Conservation (phyloP, 2,329 filamentous ascomycete genomes). For the Taxawa tesnikishii region DNA sequence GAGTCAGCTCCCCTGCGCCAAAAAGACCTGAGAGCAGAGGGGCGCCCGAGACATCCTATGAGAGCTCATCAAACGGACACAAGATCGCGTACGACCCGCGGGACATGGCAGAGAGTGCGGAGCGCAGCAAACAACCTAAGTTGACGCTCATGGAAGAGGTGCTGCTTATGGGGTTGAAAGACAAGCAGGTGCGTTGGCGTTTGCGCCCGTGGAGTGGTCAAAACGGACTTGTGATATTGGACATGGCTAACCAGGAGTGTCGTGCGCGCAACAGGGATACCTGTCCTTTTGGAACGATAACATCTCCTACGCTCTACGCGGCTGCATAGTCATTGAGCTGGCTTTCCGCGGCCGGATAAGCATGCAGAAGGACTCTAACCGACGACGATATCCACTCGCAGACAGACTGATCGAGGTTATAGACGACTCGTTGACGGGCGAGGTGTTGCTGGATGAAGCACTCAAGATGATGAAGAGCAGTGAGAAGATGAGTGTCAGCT, state of each 20-base stretch:
- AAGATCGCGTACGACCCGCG: slow-evolving; percentile 96
- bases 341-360: slow-evolving; percentile 91
- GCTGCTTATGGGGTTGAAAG: slow-evolving; percentile 85
- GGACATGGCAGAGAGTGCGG: slow-evolving; percentile 93
- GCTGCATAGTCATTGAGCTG: slow-evolving; percentile 96
- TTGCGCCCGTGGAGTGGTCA: too few relatives aligned
- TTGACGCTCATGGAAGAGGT: slow-evolving; percentile 98
- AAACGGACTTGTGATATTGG: too few relatives aligned
- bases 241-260: too few relatives aligned
- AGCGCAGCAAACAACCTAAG: slow-evolving; percentile 96
- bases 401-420: slow-evolving; percentile 94
- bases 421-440: slow-evolving; percentile 90
- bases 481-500: slow-evolving; percentile 99
- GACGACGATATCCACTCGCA: slow-evolving; percentile 82
- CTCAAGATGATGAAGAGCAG: slow-evolving; percentile 99
- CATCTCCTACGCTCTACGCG: slow-evolving; percentile 93
- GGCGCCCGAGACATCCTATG: slow-evolving; percentile 69
- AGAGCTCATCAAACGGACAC: slow-evolving; percentile 85
- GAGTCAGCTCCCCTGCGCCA: slow-evolving; percentile 54
- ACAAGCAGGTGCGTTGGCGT: slow-evolving; percentile 79
- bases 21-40: slow-evolving; percentile 32
- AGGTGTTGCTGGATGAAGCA: slow-evolving; percentile 93
- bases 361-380: slow-evolving; percentile 94
- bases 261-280: too few relatives aligned
- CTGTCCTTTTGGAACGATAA: slow-evolving; percentile 99